Conservation (phyloP, 805 yeast genomes). For the Ogataea dorogensis region DNA sequence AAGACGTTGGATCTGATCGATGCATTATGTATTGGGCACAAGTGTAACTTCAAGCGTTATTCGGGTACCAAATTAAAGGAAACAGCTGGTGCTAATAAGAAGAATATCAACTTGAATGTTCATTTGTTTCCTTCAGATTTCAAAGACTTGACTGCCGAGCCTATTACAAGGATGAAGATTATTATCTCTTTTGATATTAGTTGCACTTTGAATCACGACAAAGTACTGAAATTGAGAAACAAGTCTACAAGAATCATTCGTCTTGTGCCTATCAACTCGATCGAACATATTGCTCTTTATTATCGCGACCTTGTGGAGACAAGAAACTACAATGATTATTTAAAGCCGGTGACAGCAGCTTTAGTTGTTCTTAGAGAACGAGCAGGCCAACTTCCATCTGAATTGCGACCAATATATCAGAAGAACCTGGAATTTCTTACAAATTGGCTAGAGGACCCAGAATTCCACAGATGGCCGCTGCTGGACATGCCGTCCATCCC, state of each 20-base stretch:
- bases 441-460: slow-evolving; percentile 49
- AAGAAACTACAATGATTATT: slow-evolving; percentile 41
- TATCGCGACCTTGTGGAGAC: slow-evolving; percentile 36
- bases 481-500: slow-evolving; percentile 70
- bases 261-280: slow-evolving; percentile 72
- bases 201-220: slow-evolving; percentile 25
- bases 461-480: slow-evolving; percentile 62
- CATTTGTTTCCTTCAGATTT: slow-evolving; percentile 44
- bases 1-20: slow-evolving; percentile 70
- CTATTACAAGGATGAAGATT: slow-evolving; percentile 23
- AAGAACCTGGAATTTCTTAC: slow-evolving; percentile 61
- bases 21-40: slow-evolving; percentile 64
- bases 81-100: slow-evolving; percentile 25
- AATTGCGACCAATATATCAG: slow-evolving; percentile 69
- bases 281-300: slow-evolving; percentile 72
- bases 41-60: slow-evolving; percentile 54
- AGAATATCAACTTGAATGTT: slow-evolving; percentile 27
- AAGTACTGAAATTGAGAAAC: slow-evolving; percentile 13
- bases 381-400: slow-evolving; percentile 81
- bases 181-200: slow-evolving; percentile 35
- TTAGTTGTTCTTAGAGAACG: slow-evolving; percentile 77
- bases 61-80: slow-evolving; percentile 63
- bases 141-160: slow-evolving; percentile 23
- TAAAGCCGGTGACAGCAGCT: slow-evolving; percentile 75
- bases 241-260: slow-evolving; percentile 47